Base-by-base conservation (phyloP, 2,329 filamentous ascomycete genomes). In the Fusarium chuoi region DNA sequence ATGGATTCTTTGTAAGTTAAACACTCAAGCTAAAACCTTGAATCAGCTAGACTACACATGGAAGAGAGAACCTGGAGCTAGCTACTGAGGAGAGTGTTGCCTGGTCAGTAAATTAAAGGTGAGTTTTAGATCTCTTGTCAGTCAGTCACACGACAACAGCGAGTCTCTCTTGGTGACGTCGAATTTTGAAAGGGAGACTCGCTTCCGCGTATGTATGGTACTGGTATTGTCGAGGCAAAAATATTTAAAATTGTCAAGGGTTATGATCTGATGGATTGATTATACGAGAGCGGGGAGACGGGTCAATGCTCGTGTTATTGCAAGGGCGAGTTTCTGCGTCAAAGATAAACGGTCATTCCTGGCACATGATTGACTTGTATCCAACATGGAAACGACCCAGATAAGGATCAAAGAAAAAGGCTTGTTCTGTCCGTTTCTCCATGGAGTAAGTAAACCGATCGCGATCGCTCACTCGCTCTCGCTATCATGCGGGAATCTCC, bases 171-270 rank as follows among this genome's bases (percentile, higher is more conserved):
- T 41, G 38, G 41, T 74, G 67, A 74, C 67, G 59, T 72, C 52
- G 59, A 65, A 44, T 11, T 42, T 28, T 28, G 41, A 63, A 71
- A 70, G 60, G 59, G 55, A 73, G 46, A n/a, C 45, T 48, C 51
- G 61, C 54, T 55, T 44, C 61, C 30, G 30, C 48, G 48, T 26
- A 24, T 33, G 33, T 33, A 33, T 33, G 14, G 33, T 28, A 28
- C 28, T n/a, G n/a, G 7, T 33, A 33, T 33, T 33, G 12, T 14
- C 13, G 33, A 33, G 33, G 24, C 35, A 41, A 38, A 38, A 63
- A 52, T 65, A 70, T 70, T 39, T 62, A 46, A 72, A 60, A 74
- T 74, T 72, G 57, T 33, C 71, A 65, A 73, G 71, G 71, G 64
- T 57, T 22, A 75, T 74, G 64, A 72, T 73, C 68, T 75, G 71